These are phyloP conservation scores for Fusarium protoensiforme DNA, from an alignment of 2,329 filamentous ascomycete species.

Conservation along the genomic window DNA sequence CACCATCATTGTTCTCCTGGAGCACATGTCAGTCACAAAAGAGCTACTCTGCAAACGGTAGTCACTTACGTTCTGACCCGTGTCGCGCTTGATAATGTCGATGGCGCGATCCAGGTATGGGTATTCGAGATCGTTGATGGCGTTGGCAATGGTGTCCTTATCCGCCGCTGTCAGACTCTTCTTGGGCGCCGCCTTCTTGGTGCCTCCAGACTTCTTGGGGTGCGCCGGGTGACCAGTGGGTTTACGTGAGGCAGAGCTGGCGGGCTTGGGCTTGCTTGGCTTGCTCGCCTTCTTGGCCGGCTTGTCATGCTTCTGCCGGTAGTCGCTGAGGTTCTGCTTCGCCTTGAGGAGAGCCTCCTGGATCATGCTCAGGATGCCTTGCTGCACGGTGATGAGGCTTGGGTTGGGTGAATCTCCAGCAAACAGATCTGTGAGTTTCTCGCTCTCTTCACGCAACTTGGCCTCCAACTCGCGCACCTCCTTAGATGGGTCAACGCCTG, in stretches of 20 bases:
- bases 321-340: constrained; percentile 69
- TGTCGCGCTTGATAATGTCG: constrained; percentile 90
- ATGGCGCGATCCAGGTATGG: constrained; percentile 84
- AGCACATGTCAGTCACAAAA: constrained; percentile 11
- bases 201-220: constrained; percentile 50
- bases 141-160: constrained; percentile 90
- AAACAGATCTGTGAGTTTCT: constrained; percentile 65
- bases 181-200: constrained; percentile 58
- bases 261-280: constrained; percentile 64
- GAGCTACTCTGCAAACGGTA: background rate
- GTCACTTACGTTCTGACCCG: constrained; percentile 74
- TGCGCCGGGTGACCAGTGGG: constrained; percentile 46
- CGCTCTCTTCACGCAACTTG: constrained; percentile 66
- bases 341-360: constrained; percentile 80
- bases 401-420: constrained; percentile 64
- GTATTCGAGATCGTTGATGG: constrained; percentile 83
- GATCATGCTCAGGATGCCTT: constrained; percentile 71
- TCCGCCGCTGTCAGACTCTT: constrained; percentile 77
- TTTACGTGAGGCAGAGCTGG: constrained; percentile 56
- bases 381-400: constrained; percentile 65
- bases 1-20: constrained; percentile 69
- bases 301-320: constrained; percentile 65
- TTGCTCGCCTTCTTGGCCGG: constrained; percentile 67
- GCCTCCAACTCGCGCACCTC: constrained; percentile 63
- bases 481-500: constrained; percentile 55